Conservation (phyloP, 2,329 filamentous ascomycete genomes). For the Hyphodiscus sp. region DNA sequence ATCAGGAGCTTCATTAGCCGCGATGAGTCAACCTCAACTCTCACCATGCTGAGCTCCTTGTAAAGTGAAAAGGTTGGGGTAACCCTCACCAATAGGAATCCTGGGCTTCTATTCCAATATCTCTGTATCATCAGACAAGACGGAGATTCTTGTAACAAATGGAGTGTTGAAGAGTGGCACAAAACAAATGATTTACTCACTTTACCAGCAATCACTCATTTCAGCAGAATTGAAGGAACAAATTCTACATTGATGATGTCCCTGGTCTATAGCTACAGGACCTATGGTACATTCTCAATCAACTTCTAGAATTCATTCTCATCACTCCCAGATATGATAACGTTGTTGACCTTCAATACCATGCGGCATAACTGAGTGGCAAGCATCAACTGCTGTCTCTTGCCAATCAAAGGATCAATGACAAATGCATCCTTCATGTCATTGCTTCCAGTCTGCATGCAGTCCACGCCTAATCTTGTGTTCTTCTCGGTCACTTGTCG, state of each 20-base stretch:
- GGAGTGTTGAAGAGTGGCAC: not conserved
- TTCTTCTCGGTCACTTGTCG: conserved; percentile 87
- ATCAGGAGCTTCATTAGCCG: too few relatives aligned
- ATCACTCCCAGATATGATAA: conserved; percentile 82
- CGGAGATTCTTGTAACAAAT: too few relatives aligned
- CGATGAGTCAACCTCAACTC: too few relatives aligned
- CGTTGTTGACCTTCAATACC: conserved; percentile 96
- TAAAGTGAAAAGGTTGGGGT: too few relatives aligned
- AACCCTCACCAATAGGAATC: too few relatives aligned
- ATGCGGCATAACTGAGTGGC: conserved; percentile 97
- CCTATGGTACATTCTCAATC: conserved; percentile 22
- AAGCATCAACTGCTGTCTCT: conserved; percentile 92
- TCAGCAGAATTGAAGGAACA: not conserved
- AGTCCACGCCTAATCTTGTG: conserved; percentile 83
- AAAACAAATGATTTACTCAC: not conserved
- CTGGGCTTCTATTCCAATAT: too few relatives aligned
- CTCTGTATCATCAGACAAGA: too few relatives aligned
- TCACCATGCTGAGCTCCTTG: too few relatives aligned
- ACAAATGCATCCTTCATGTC: conserved; percentile 98
- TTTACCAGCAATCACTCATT: not conserved
- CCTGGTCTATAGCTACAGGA: conserved; percentile 19
- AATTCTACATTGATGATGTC: conserved; percentile 8
- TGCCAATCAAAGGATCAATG: conserved; percentile 96
- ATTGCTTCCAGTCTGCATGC: conserved; percentile 92
- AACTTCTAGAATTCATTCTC: conserved; percentile 71